Evolutionary conservation across 1,284 basidiomycete species (phyloP).

Genomic region (Tylopilus sp.): DNA sequence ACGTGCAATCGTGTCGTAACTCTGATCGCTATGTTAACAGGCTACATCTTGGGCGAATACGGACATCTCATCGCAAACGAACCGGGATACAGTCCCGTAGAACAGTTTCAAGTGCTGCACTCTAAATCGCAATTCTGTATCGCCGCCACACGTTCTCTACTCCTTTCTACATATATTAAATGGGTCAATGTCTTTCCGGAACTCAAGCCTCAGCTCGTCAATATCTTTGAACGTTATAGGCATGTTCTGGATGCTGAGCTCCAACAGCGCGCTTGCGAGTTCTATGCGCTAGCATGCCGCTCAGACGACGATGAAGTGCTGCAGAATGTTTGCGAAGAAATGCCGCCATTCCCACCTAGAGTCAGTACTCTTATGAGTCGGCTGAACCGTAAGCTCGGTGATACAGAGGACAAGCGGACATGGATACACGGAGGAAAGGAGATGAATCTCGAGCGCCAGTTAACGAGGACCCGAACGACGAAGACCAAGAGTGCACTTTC

Average conservation of each 20-base stretch:
- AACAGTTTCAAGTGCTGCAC: conserved; percentile 94
- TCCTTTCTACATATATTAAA: conserved; percentile 98
- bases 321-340: conserved; percentile 96
- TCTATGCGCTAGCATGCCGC: conserved; percentile 79
- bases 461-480: conserved; percentile 45
- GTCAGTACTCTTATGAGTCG: conserved; percentile 87
- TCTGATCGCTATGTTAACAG: conserved; percentile 40
- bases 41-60: conserved; percentile 96
- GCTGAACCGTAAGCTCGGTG: conserved; percentile 84
- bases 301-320: conserved; percentile 89
- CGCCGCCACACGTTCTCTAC: conserved; percentile 87
- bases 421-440: conserved; percentile 96
- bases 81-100: conserved; percentile 86
- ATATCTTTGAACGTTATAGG: conserved; percentile 96
- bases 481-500: conserved; percentile 29
- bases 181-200: conserved; percentile 99
- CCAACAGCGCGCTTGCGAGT: conserved; percentile 98
- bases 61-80: conserved; percentile 98
- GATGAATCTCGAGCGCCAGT: conserved; percentile 76
- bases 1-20: background rate
- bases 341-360: conserved; percentile 96
- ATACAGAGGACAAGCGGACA: conserved; percentile 90
- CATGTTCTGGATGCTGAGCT: conserved; percentile 98
- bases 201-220: conserved; percentile 91
- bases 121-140: conserved; percentile 95